Conservation (phyloP, 768 basidiomycete species). For the Leccinellum rugosiceps region DNA sequence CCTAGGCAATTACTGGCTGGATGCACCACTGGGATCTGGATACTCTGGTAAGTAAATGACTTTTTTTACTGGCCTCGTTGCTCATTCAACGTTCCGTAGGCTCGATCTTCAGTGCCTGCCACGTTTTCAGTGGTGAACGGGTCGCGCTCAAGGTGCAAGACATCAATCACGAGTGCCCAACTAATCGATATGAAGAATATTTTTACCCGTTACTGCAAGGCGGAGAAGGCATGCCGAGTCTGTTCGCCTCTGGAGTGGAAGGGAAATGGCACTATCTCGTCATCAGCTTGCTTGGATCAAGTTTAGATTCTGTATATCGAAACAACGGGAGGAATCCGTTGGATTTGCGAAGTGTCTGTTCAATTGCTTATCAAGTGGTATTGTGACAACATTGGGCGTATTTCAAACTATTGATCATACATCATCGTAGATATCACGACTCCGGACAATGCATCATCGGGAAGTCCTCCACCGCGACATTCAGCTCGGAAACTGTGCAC, state of each 20-base stretch:
- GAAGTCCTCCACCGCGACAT: slow-evolving; percentile 78
- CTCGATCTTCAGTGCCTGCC: slow-evolving; percentile 61
- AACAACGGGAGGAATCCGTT: slow-evolving; percentile 53
- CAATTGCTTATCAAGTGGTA: slow-evolving; percentile 76
- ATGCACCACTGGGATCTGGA: slow-evolving; percentile 61
- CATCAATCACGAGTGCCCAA: slow-evolving; percentile 69
- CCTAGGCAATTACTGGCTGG: slow-evolving; percentile 62
- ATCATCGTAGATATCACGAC: slow-evolving; percentile 53
- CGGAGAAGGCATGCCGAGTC: slow-evolving; percentile 66
- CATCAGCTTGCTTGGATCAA: slow-evolving; percentile 72
- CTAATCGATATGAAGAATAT: slow-evolving; percentile 66
- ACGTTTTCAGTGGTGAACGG: slow-evolving; percentile 54
- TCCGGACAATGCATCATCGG: slow-evolving; percentile 73
- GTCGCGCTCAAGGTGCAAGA: slow-evolving; percentile 76
- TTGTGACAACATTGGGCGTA: slow-evolving; percentile 19
- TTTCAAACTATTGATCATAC: slow-evolving; percentile 7
- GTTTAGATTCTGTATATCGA: slow-evolving; percentile 61
- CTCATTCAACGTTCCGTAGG: slow-evolving; percentile 40
- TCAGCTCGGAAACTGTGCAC: slow-evolving; percentile 72
- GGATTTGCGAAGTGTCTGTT: slow-evolving; percentile 71
- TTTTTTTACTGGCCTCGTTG: neutral
- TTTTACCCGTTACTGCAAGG: slow-evolving; percentile 73
- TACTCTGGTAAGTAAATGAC: slow-evolving; percentile 55
- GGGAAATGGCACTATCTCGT: slow-evolving; percentile 68
- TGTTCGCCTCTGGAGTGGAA: slow-evolving; percentile 60